Base-by-base conservation (phyloP, 73 alveolate species). In the Diophrys sp. region DNA sequence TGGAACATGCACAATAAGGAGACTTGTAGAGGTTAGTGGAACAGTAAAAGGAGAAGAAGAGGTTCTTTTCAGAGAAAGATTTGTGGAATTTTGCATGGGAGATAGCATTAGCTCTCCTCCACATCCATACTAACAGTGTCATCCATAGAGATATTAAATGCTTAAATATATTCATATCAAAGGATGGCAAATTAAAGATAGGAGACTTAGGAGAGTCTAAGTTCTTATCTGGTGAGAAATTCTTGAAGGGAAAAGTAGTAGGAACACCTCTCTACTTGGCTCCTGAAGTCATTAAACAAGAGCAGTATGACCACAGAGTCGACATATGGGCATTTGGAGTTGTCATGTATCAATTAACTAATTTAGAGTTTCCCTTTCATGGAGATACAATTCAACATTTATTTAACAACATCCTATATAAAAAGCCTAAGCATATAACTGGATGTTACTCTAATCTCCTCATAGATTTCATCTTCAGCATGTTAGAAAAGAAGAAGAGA, bases 1-100 rank as follows among this genome's bases (percentile, higher is more conserved):
- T 89, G 96, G 96, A 89, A 77, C 79, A 25, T 30, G 96, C 93
- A 8, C 89, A 89, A 24, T 78, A 77, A 33, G 95, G 95, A 14
- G 96, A 89, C 73, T 68, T 89, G 23, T 77, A 54, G 28, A 30
- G 44, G 0, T 56, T 70, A 78, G 33, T 81, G 2, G 73, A 82
- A 11, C 62, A 74, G 32, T 87, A 70, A 53, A 14, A 56, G 31
- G 69, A 86, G 53, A 23, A 68, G 34, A 80, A 75, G 73, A 75
- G 83, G 54, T 18, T 44, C 73, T 86, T 86, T 67, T 56, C 93
- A 0, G 93, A 86, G 74, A 79, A 74, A 24, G 83, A 73, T 29
- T 29, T 86, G 23, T 86, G 93, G 93, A 11, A 33, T 1, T 71
- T 29, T 29, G 93, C 93, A 29, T 86, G 89, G 89, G 56, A 86